A percentile compares a stretch with the other conserved stretches of the same genome.
Conservation (phyloP, 2,329 filamentous ascomycete species). For the Orbilia quercus region DNA sequence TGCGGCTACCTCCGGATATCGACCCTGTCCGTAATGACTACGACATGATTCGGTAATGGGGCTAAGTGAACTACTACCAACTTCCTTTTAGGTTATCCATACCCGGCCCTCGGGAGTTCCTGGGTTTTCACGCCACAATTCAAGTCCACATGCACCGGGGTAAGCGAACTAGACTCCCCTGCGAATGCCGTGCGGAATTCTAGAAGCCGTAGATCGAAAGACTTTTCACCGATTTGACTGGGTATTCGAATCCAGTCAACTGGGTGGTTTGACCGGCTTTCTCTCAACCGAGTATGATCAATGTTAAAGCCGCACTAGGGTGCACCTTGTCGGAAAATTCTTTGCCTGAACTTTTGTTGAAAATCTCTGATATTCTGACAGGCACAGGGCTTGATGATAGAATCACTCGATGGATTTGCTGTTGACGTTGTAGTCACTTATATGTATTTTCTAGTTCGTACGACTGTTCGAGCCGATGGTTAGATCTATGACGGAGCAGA, state of each 20-base stretch:
- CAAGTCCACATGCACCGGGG: conserved; percentile 25
- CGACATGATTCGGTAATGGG: conserved; percentile 29
- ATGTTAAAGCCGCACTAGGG: conserved; percentile 35
- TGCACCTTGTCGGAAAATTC: conserved; percentile 15
- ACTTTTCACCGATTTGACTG: conserved; percentile 25
- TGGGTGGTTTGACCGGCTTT: conserved; percentile 10
- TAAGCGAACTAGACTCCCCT: conserved; percentile 42
- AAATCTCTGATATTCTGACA: conserved; percentile 11
- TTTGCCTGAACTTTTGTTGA: conserved; percentile 1
- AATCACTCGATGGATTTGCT: not conserved
- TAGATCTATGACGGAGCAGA: not conserved
- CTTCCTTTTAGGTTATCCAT: conserved; percentile 30
- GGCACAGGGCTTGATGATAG: not conserved
- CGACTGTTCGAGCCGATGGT: not conserved
- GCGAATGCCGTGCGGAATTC: conserved; percentile 17
- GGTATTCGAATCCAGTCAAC: not conserved
- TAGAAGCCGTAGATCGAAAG: conserved; percentile 34
- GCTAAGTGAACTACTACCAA: conserved; percentile 13
- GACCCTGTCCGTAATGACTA: conserved; percentile 33
- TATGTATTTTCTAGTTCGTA: not conserved
- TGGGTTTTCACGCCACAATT: conserved; percentile 46
- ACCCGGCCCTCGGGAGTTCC: conserved; percentile 41
- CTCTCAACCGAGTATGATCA: conserved; percentile 17
- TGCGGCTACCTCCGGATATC: conserved; percentile 45
- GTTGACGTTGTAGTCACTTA: not conserved